Evolutionary conservation across 345 rosid genomes (phyloP), one percentile per base, ranked within the genome.

Genomic region (Excoecaria agallocha): DNA sequence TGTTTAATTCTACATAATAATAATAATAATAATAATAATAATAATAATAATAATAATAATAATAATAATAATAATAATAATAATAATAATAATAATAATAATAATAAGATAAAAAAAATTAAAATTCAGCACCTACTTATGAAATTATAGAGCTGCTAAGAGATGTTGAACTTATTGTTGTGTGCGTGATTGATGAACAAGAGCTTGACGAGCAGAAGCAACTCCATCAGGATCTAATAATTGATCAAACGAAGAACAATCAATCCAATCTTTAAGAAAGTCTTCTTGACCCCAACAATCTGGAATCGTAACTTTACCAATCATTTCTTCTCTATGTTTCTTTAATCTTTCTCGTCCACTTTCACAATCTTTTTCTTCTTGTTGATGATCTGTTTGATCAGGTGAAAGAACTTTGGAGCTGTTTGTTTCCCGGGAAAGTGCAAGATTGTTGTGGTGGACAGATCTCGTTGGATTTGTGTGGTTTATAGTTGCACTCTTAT

Each of bases 241-340:
- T 10, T 81, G 61, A 20, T 91, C 91, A 37, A 91, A 91, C 0
- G 88, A 69, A 0, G 90, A 80, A 56, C 67, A 87, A 63, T 89
- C 94, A 50, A 87, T 84, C 97, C 97, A 91, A 13, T 88, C 89
- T 61, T 65, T 82, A 3, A 91, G 88, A 76, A 85, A 59, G 16
- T 79, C 82, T 74, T 91, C 97, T 48, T 89, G 86, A 1, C 87
- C 88, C 97, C 97, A 89, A 8, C 58, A 75, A 0, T 91, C 97
- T 7, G 94, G 94, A 73, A 91, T 81, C 70, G 66, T 16, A 62
- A 89, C 86, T 60, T 70, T 70, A 19, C 97, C 94, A 0, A 85
- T 85, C 56, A 87, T 82, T 59, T 84, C 91, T 60, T 85, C 86
- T 68, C 89, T 72, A 66, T 87, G 90, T 76, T 87, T 86, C 84